Base-by-base conservation (phyloP, 352 stramenopile species). In the Phytopythium aichiense region DNA sequence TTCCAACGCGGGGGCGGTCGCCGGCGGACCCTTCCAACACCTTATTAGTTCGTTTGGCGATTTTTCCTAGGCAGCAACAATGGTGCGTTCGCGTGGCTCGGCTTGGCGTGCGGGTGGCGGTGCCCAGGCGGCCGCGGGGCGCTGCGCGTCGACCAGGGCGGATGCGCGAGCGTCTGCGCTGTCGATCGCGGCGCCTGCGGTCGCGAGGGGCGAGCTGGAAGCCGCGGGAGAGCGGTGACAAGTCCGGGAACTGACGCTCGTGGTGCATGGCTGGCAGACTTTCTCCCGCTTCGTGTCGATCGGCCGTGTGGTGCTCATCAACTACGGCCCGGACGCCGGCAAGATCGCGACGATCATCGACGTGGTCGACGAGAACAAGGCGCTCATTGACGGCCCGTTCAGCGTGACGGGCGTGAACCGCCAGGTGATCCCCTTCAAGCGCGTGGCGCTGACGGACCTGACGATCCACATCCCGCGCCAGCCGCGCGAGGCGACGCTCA, bases 271-370 rank as follows among this genome's bases (percentile, higher is more conserved):
- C 5, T 13, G 9, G 31, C 71, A 98, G 94, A 95, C 89, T 84
- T 99, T 99, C 85, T 98, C 87, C 77, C 95, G 97, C 84, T 99
- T 99, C 82, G 97, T 99, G 73, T 95, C 99, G 85, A 96, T 99
- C 75, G 98, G 98, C 81, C 96, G 98, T 74, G 94, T 99, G 60
- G 95, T 95, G 76, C 80, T 99, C 49, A 95, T 99, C 72, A 99
- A 99, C 91, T 99, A 99, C 74, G 98, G 98, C 77, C 92, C 94
- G 49, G 90, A 99, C 66, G 80, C 87, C 52, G 97, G 97, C 74
- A 99, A 99, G 87, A 92, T 99, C 61, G 93, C 88, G 72, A 98
- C 95, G 58, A 99, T 99, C 83, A 98, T 99, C 77, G 98, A 99
- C 79, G 97, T 99, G 61, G 95, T 99, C 55, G 97, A 99, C 71